Percentiles rank a stretch among this genome's conserved stretches.
These are phyloP conservation scores for Sonneratia caseolaris DNA, from an alignment of 345 rosid genomes.

Conservation along the genomic window DNA sequence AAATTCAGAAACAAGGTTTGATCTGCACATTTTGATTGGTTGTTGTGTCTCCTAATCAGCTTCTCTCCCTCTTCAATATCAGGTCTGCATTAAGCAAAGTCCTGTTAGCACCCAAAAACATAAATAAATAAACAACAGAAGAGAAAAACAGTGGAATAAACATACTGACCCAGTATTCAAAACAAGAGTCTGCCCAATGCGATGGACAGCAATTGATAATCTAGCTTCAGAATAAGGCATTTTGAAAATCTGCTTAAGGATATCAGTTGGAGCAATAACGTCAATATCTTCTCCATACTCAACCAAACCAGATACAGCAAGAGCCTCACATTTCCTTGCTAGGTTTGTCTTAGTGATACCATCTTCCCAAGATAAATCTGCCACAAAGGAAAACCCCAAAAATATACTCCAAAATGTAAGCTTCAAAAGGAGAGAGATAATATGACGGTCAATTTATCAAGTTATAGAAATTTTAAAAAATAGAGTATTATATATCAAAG, in stretches of 20 bases:
- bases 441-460: not conserved
- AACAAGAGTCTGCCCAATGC: slow-evolving; percentile 86
- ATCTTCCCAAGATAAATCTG: slow-evolving; percentile 67
- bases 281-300: slow-evolving; percentile 96
- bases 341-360: slow-evolving; percentile 54
- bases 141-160: not conserved
- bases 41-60: slow-evolving; percentile 60
- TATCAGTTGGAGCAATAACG: slow-evolving; percentile 81
- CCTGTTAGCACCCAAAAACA: not conserved
- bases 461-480: not conserved
- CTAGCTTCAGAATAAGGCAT: slow-evolving; percentile 93
- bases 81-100: slow-evolving; percentile 41
- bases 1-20: slow-evolving; percentile 80
- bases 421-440: slow-evolving; percentile 5
- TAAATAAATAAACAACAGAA: not conserved
- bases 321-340: slow-evolving; percentile 74
- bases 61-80: slow-evolving; percentile 91
- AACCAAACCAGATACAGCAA: slow-evolving; percentile 87
- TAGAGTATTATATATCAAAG: not conserved
- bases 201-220: slow-evolving; percentile 81
- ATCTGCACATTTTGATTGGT: slow-evolving; percentile 76
- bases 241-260: slow-evolving; percentile 89
- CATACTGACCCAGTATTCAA: slow-evolving; percentile 66
- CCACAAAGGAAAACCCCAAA: slow-evolving; percentile 13
- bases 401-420: slow-evolving; percentile 7